Conservation (phyloP, 176 grass and related monocot species). For the Zizania latifolia region DNA sequence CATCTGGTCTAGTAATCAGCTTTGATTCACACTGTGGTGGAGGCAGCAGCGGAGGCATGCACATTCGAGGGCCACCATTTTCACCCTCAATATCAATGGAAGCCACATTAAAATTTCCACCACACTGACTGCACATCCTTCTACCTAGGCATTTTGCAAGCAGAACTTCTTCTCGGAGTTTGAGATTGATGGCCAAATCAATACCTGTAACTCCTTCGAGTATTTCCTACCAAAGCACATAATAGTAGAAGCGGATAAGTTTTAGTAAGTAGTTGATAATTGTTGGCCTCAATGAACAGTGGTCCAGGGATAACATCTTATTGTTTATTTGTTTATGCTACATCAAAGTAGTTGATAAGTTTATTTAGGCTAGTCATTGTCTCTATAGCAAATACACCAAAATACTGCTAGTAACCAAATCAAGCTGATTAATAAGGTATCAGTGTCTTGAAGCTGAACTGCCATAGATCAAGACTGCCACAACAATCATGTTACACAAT, state of each 20-base stretch:
- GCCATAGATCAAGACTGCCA: background rate
- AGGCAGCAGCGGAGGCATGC: constrained; percentile 83
- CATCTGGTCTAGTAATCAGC: constrained; percentile 62
- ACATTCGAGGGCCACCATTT: constrained; percentile 63
- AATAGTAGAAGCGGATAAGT: background rate
- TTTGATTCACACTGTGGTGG: constrained; percentile 66
- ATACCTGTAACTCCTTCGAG: constrained; percentile 85
- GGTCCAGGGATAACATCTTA: background rate
- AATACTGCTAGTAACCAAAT: background rate
- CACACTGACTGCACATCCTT: constrained; percentile 88
- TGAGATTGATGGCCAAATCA: constrained; percentile 86
- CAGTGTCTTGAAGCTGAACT: background rate
- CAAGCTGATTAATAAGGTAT: background rate
- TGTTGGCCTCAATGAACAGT: background rate
- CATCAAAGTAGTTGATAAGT: background rate
- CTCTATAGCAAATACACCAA: background rate
- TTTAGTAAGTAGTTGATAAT: background rate
- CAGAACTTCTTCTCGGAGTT: constrained; percentile 69
- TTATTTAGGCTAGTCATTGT: background rate
- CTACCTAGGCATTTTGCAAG: constrained; percentile 85
- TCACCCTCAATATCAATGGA: constrained; percentile 81
- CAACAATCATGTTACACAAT: background rate
- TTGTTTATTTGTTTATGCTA: background rate
- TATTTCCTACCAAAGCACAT: constrained; percentile 64
- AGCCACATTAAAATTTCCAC: constrained; percentile 87